phyloP scores from a whole-genome alignment of 371 early-diverging fungal genomes.

The Umbelopsis sp. region DNA sequence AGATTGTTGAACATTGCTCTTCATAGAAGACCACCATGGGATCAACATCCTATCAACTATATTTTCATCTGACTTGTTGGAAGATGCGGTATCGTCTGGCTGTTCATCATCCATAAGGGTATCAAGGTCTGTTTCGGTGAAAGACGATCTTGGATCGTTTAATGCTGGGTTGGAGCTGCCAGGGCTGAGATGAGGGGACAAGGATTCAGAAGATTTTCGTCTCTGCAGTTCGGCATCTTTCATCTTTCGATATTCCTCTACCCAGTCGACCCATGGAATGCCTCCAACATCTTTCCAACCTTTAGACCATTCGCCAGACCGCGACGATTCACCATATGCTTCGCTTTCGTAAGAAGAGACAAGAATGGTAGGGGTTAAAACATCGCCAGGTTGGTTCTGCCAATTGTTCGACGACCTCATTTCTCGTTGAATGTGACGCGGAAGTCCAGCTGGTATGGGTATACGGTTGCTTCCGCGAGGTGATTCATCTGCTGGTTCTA shows the following conservation, averaged over 20 bases:
- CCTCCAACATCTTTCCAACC: slow-evolving; percentile 26
- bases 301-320: slow-evolving; percentile 11
- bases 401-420: slow-evolving; percentile 5
- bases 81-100: not conserved
- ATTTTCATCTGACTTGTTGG: not conserved
- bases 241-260: slow-evolving; percentile 46
- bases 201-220: slow-evolving; percentile 22
- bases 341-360: slow-evolving; percentile 34
- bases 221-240: slow-evolving; percentile 29
- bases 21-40: slow-evolving; percentile 36
- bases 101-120: not conserved
- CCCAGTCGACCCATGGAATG: slow-evolving; percentile 56
- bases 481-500: not conserved
- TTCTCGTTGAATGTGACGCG: slow-evolving; percentile 11
- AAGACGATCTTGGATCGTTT: not conserved
- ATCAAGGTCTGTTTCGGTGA: not conserved
- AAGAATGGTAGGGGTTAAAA: slow-evolving; percentile 41
- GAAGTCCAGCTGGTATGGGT: not conserved
- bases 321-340: not conserved
- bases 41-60: slow-evolving; percentile 6
- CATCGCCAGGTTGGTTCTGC: not conserved
- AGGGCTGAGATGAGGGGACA: not conserved
- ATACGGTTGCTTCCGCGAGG: not conserved
- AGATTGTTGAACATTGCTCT: slow-evolving; percentile 26
- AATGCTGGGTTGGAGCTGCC: not conserved